Evolutionary conservation across 2,329 filamentous ascomycete species (phyloP), one percentile per base, ranked within the genome.

Genomic region (Botrytis tulipae): DNA sequence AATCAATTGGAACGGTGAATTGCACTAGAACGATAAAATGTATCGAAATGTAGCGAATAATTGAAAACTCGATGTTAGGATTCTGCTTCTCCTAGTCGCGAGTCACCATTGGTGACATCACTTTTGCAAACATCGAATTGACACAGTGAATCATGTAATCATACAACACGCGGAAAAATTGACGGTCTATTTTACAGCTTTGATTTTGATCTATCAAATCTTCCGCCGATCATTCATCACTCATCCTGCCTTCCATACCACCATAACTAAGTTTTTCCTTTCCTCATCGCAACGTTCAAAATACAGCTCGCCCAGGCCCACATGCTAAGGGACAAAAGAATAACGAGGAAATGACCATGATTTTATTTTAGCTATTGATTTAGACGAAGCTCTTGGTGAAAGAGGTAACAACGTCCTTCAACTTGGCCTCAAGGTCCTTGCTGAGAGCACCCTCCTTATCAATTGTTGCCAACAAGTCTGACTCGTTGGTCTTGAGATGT

Each of bases 391-490:
- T 93, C 93, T 97, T 97, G 88, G 93, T 97, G 91, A 98, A 98
- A 85, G 82, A 88, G 80, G 81, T 77, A 81, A 94, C 89, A 82
- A 93, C 86, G 75, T 96, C 92, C 88, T 91, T 93, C 82, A 97
- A 86, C 87, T 90, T 93, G 78, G 85, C 87, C 88, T 97, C 96
- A 68, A 94, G 87, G 57, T 97, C 95, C 91, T 98, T 98, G 92
- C 93, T 96, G 84, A 99, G 86, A 77, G 93, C 89, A 84, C 95
- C 95, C 90, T 98, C 94, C 90, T 95, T 96, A 82, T 97, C 94
- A 80, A 99, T 98, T 81, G 90, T 92, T 81, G 90, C 87, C 77
- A 97, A 86, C 78, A 98, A 86, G 77, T 95, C 94, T 68, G 89
- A 82, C 90, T 98, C 93, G 88, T 95, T 97, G 84, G 89, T 92